Conservation (phyloP, 2,329 filamentous ascomycete species). For the Pyricularia grisea region DNA sequence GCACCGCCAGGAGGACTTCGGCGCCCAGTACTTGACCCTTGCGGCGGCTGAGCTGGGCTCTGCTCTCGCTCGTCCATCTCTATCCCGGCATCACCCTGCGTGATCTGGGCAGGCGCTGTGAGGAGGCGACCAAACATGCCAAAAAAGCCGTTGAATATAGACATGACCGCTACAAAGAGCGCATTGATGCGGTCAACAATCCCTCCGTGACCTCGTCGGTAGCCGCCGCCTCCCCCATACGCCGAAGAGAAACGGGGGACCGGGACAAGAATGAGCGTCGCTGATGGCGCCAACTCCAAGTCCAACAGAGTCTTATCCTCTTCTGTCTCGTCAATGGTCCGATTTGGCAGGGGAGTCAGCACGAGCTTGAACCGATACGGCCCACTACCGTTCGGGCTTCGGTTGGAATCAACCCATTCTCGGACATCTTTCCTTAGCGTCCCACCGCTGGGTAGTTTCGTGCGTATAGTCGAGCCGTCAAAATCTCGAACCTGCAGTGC, state of each 20-base stretch:
- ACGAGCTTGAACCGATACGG: conserved; percentile 83
- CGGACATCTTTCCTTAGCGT: conserved; percentile 61
- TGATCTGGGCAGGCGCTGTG: conserved; percentile 9
- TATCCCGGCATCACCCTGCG: neutral
- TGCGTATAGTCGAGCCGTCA: conserved; percentile 72
- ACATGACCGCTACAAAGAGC: conserved; percentile 24
- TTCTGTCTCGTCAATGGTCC: conserved; percentile 63
- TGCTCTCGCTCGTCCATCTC: neutral
- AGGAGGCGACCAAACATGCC: conserved; percentile 18
- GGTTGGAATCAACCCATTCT: conserved; percentile 62
- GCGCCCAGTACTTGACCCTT: conserved; percentile 10
- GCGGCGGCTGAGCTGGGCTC: conserved; percentile 1
- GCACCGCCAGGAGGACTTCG: conserved; percentile 4
- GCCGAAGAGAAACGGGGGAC: conserved; percentile 39
- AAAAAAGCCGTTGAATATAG: conserved; percentile 18
- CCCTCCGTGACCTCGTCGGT: neutral
- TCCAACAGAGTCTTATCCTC: conserved; percentile 60
- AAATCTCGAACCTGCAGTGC: conserved; percentile 73
- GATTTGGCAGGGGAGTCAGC: conserved; percentile 67
- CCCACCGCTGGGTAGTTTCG: conserved; percentile 55
- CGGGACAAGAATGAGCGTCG: conserved; percentile 74
- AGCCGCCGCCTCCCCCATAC: conserved; percentile 17
- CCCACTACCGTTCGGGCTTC: conserved; percentile 31
- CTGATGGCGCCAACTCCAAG: conserved; percentile 66
- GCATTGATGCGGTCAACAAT: neutral